Evolutionary conservation across 495 filamentous ascomycete genomes (phyloP), one percentile per base, ranked within the genome.

Genomic region (Trichoderma virens): DNA sequence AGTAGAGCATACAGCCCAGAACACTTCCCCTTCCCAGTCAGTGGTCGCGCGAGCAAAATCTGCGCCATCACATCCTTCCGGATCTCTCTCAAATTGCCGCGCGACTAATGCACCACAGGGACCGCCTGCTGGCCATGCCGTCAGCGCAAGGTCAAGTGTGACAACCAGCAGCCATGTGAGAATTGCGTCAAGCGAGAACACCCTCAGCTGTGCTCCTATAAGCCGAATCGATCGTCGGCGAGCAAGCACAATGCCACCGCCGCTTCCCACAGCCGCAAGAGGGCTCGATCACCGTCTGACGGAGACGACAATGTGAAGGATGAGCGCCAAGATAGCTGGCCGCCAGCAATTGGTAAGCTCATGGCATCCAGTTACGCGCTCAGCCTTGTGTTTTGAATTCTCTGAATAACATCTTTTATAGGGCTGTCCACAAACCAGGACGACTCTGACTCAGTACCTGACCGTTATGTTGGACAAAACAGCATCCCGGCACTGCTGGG

Each of bases 181-280:
- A 86, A 88, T 39, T 90, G 88, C 68, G 82, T 88, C 67, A 89
- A 89, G 77, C 80, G 88, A 65, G 86, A 89, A 64, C 87, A 90
- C 70, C 81, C 86, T 8, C 82, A 86, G 70, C 78, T 90, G 34
- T 90, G 88, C 68, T 88, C 86, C 16, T 90, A 89, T 73, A 88
- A 88, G 71, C 85, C 86, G 1, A 88, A 88, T 65, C 79, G 82
- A 20, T 83, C 86, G 59, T 80, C 82, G 62, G 76, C 81, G 43
- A 77, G 78, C 54, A 79, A 77, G 70, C 43, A 71, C 27, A 66
- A 77, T 11, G 71, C 77, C 32, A 66, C 70, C 27, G 9, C 62
- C 59, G 71, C 69, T 25, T n/a, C n/a, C n/a, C 64, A 71, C 20
- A 68, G 71, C 64, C 79, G 75, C 71, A 79, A 80, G 66, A 72